Evolutionary conservation across 805 yeast species (phyloP).

Genomic region (Metschnikowia continentalis): DNA sequence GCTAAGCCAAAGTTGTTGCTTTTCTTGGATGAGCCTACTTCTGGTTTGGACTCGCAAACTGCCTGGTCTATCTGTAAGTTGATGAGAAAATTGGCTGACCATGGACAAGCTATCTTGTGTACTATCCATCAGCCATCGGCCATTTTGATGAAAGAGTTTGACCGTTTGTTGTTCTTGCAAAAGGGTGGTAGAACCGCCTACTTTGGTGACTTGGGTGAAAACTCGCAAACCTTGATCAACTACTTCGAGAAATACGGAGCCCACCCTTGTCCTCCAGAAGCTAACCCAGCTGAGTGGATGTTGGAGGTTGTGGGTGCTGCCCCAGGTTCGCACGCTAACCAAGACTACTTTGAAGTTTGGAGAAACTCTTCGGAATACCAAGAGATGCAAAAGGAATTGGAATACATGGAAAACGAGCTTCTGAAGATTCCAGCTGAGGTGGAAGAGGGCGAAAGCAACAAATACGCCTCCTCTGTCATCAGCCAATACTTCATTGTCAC

Average conservation of each 20-base stretch:
- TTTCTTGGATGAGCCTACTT: constrained; percentile 70
- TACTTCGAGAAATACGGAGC: constrained; percentile 76
- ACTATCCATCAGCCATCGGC: constrained; percentile 81
- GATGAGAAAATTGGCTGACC: constrained; percentile 61
- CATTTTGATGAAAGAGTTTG: constrained; percentile 61
- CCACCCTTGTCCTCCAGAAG: constrained; percentile 45
- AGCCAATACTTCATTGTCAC: constrained; percentile 16
- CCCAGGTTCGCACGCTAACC: constrained; percentile 70
- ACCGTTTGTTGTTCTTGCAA: constrained; percentile 60
- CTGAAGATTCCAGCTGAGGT: constrained; percentile 16
- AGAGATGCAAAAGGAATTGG: constrained; percentile 57
- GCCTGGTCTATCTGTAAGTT: constrained; percentile 69
- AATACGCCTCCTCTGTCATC: constrained; percentile 16
- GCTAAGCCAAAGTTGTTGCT: constrained; percentile 62
- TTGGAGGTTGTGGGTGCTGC: constrained; percentile 80
- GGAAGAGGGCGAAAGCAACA: constrained; percentile 20
- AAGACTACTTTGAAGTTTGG: constrained; percentile 79
- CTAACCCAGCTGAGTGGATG: constrained; percentile 59
- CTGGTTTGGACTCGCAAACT: constrained; percentile 68
- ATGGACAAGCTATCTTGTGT: constrained; percentile 73
- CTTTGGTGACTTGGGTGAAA: constrained; percentile 74
- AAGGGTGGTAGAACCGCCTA: constrained; percentile 79
- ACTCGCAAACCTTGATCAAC: constrained; percentile 51
- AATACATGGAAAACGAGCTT: constrained; percentile 58
- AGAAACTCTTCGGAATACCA: constrained; percentile 57